Conservation (phyloP, 1,139 yeast species). For the Blastobotrys elegans region DNA sequence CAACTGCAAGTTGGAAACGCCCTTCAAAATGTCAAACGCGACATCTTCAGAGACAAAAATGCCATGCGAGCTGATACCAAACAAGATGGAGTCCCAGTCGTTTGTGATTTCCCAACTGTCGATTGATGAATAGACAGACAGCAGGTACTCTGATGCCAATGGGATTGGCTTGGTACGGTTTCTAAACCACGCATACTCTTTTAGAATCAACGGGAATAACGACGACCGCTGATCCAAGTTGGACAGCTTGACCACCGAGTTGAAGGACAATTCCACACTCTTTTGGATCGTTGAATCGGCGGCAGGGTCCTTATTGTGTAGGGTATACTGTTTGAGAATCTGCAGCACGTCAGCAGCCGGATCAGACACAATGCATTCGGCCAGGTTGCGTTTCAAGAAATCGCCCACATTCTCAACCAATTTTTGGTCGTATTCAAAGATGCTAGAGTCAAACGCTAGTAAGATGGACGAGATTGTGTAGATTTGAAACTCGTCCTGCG, state of each 20-base stretch:
- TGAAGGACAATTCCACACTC: slow-evolving; percentile 17
- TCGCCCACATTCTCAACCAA: slow-evolving; percentile 13
- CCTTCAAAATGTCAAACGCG: slow-evolving; percentile 18
- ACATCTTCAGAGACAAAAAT: slow-evolving; percentile 20
- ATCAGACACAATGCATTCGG: slow-evolving; percentile 20
- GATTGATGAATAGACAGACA: slow-evolving; percentile 16
- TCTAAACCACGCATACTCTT: slow-evolving; percentile 16
- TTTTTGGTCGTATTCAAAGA: slow-evolving; percentile 13
- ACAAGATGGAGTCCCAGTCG: slow-evolving; percentile 22
- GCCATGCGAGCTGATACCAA: slow-evolving; percentile 21
- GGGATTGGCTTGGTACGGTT: slow-evolving; percentile 18
- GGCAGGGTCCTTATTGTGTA: slow-evolving; percentile 13
- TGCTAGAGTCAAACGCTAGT: slow-evolving; percentile 13
- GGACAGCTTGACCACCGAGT: slow-evolving; percentile 19
- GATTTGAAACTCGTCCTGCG: slow-evolving; percentile 18
- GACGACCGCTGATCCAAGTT: slow-evolving; percentile 24
- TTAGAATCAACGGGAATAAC: slow-evolving; percentile 16
- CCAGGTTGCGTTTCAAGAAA: slow-evolving; percentile 16
- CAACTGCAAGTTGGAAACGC: slow-evolving; percentile 16
- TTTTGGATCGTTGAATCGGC: slow-evolving; percentile 14
- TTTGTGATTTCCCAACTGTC: slow-evolving; percentile 20
- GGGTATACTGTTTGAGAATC: slow-evolving; percentile 15
- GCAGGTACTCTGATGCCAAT: slow-evolving; percentile 18
- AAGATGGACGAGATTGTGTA: slow-evolving; percentile 15
- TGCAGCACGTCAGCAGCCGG: slow-evolving; percentile 17